Conservation (phyloP, 164 flowering plant species). For the Annona cherimola region DNA sequence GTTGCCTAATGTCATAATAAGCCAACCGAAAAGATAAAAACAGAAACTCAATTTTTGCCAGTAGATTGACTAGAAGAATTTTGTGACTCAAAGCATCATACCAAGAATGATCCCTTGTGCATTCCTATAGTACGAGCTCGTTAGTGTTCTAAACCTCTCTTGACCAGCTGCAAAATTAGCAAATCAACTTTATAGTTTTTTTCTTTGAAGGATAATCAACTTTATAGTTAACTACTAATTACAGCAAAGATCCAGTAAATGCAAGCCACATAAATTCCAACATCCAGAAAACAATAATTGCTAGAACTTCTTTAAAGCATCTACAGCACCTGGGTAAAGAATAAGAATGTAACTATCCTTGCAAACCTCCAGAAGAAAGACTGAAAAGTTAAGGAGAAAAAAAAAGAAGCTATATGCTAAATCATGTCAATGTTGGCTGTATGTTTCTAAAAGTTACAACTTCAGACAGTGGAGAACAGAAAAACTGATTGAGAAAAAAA, state of each 20-base stretch:
- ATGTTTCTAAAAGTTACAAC: background rate
- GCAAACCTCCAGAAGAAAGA: background rate
- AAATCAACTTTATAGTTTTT: background rate
- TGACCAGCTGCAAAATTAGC: slow-evolving; percentile 79
- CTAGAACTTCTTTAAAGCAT: background rate
- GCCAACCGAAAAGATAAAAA: background rate
- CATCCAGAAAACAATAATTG: background rate
- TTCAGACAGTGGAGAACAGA: background rate
- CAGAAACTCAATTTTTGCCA: background rate
- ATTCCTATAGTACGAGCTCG: slow-evolving; percentile 83
- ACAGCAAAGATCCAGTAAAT: background rate
- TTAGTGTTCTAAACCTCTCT: slow-evolving; percentile 86
- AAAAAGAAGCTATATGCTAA: no score
- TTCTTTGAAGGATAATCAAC: background rate
- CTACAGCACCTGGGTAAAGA: background rate
- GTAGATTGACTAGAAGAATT: background rate
- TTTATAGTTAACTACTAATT: background rate
- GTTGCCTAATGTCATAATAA: no score
- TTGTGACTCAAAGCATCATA: slow-evolving; percentile 22
- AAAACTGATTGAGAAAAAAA: background rate
- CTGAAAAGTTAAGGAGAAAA: background rate
- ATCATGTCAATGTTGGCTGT: background rate
- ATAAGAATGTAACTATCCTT: background rate
- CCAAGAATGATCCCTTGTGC: slow-evolving; percentile 93
- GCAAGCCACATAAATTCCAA: background rate